Conservation (phyloP, 768 basidiomycete genomes). For the Calocybe indica region DNA sequence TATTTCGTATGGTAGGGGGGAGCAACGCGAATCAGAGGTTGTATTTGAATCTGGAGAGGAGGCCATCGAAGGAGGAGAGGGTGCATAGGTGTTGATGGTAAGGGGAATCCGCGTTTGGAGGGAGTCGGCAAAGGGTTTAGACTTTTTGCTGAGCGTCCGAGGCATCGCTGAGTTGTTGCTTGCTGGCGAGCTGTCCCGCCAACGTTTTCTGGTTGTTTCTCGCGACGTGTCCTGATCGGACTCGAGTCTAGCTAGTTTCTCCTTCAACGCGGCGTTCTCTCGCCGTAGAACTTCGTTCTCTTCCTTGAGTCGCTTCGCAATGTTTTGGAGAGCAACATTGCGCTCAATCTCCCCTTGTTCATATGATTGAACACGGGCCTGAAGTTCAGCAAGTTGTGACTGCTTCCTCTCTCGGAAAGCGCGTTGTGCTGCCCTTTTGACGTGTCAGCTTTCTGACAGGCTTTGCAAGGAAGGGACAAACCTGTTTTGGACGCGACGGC, state of each 20-base stretch:
- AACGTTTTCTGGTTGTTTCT: slow-evolving; percentile 49
- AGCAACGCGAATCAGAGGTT: slow-evolving; percentile 26
- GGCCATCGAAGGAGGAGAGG: slow-evolving; percentile 41
- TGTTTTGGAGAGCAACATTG: slow-evolving; percentile 75
- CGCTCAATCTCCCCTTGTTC: slow-evolving; percentile 90
- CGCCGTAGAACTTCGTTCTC: slow-evolving; percentile 72
- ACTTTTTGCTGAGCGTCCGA: slow-evolving; percentile 29
- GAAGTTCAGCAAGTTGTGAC: slow-evolving; percentile 80
- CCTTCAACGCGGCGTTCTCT: slow-evolving; percentile 61
- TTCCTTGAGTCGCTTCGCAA: slow-evolving; percentile 81
- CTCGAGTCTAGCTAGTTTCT: slow-evolving; percentile 38
- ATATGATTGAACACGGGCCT: slow-evolving; percentile 78
- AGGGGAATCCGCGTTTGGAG: slow-evolving; percentile 23
- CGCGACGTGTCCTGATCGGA: slow-evolving; percentile 21
- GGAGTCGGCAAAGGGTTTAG: slow-evolving; percentile 19
- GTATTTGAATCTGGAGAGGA: slow-evolving; percentile 44
- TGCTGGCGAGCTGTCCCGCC: slow-evolving; percentile 44
- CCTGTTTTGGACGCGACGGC: slow-evolving; percentile 77
- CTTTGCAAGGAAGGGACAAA: slow-evolving; percentile 15
- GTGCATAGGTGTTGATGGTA: slow-evolving; percentile 30
- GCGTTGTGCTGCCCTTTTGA: slow-evolving; percentile 72
- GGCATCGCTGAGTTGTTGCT: slow-evolving; percentile 19
- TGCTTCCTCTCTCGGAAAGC: slow-evolving; percentile 90
- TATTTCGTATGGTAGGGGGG: slow-evolving; percentile 25
- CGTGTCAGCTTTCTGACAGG: slow-evolving; percentile 9